phyloP scores from a whole-genome alignment of 495 filamentous ascomycete genomes.

The Daldinia decipiens region DNA sequence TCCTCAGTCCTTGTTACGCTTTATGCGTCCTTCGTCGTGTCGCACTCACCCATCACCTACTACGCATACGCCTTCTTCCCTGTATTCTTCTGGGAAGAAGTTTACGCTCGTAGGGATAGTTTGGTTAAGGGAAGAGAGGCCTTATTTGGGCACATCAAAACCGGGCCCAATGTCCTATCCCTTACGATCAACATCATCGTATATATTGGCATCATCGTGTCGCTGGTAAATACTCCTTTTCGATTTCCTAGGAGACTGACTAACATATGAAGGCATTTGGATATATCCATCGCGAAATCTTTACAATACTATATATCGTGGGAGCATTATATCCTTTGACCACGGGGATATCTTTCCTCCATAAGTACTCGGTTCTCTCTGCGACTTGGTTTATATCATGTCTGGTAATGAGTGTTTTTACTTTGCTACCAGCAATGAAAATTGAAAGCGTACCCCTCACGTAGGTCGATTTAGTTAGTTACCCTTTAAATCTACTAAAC shows the following conservation, averaged over 20 bases:
- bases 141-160: conserved; percentile 73
- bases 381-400: conserved; percentile 81
- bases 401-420: conserved; percentile 87
- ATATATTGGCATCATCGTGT: conserved; percentile 81
- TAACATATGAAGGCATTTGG: conserved; percentile 65
- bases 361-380: conserved; percentile 68
- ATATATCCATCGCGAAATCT: conserved; percentile 90
- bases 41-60: conserved; percentile 83
- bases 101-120: conserved; percentile 80
- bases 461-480: conserved; percentile 59
- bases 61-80: conserved; percentile 95
- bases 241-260: neutral
- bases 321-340: conserved; percentile 80
- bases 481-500: conserved; percentile 24
- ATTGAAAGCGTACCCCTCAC: conserved; percentile 80
- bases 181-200: conserved; percentile 68
- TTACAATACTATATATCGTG: conserved; percentile 80
- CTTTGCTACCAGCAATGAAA: conserved; percentile 86
- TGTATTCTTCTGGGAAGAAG: conserved; percentile 95
- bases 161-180: conserved; percentile 63
- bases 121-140: conserved; percentile 72
- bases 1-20: conserved; percentile 77
- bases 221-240: conserved; percentile 67
- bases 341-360: conserved; percentile 78
- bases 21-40: conserved; percentile 81